Evolutionary conservation across 768 basidiomycete species (phyloP), one percentile per base, ranked within the genome.

Genomic region (Terana coerulea): DNA sequence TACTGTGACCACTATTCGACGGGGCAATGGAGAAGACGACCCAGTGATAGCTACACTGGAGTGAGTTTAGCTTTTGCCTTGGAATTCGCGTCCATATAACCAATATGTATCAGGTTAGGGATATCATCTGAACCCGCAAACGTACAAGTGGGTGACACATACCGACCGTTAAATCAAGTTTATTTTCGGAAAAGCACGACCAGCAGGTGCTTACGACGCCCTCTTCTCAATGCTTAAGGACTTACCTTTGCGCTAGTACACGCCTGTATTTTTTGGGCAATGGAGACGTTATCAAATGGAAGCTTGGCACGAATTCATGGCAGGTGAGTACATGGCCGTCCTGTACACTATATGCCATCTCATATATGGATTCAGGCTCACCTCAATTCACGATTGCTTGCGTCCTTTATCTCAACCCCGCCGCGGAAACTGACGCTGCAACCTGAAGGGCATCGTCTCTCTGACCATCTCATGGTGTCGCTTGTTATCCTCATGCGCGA

Each of bases 401-500:
- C 58, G 9, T 57, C 53, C 12, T 61, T 63, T 47, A 15, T 37
- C 8, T 57, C 56, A n/a, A 42, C 41, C 1, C 26, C 54, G 22
- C 49, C 62, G 5, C 58, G 58, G 4, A 56, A 49, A 26, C 40
- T 63, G 15, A 49, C 56, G n/a, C 30, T 63, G 15, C 53, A 59
- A 49, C 62, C 62, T 11, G 31, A 51, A 26, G 62, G 42, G 5
- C 58, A 61, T 33, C 47, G 43, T 22, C 51, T 54, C 8, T 54
- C 59, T 29, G 62, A 63, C 53, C 58, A 61, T 42, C 22, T 63
- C 19, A 51, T 63, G 44, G 40, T 61, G 19, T 57, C 51, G 22
- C 45, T 57, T 22, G 24, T 63, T 37, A 54, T 63, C 21, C 43
- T 63, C 33, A 60, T 61, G 62, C 56, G 62, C 34, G 60, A 63